These are phyloP conservation scores for Candida vartiovaarae DNA, from an alignment of 805 yeast species.

Conservation along the genomic window DNA sequence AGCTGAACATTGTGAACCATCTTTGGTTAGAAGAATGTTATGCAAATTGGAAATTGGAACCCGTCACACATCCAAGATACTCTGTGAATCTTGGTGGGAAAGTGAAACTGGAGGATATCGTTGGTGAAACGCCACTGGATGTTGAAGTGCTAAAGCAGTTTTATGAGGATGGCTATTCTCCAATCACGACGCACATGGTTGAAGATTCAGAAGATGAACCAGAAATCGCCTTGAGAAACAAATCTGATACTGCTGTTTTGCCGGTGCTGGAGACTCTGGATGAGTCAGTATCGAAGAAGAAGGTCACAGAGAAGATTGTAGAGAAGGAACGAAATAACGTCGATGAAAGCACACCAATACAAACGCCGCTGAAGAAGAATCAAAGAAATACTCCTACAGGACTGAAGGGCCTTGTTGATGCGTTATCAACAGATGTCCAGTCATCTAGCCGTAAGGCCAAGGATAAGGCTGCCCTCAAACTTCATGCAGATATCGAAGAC, in stretches of 20 bases:
- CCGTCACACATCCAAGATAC: slow-evolving; percentile 40
- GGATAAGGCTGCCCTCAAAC: slow-evolving; percentile 53
- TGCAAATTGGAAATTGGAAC: slow-evolving; percentile 49
- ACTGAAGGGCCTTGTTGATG: neutral
- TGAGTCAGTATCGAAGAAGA: neutral
- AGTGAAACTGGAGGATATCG: slow-evolving; percentile 31
- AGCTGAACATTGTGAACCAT: slow-evolving; percentile 61
- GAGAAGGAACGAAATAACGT: no score
- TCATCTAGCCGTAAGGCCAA: slow-evolving; percentile 49
- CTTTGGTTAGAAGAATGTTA: slow-evolving; percentile 85
- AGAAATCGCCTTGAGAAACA: neutral
- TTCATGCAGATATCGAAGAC: slow-evolving; percentile 64
- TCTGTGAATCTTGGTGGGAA: slow-evolving; percentile 22
- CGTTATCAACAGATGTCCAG: neutral
- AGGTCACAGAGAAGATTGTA: no score
- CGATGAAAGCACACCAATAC: neutral
- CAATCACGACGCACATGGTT: slow-evolving; percentile 12
- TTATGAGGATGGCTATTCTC: slow-evolving; percentile 29
- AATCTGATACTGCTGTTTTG: neutral
- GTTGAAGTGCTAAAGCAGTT: slow-evolving; percentile 31
- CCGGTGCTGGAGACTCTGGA: neutral
- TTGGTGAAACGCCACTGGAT: slow-evolving; percentile 47
- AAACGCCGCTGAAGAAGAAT: slow-evolving; percentile 5
- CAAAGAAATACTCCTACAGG: slow-evolving; percentile 10
- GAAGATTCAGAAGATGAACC: slow-evolving; percentile 20